Conservation (phyloP, 352 stramenopile genomes). For the Saprolegnia parasitica region DNA sequence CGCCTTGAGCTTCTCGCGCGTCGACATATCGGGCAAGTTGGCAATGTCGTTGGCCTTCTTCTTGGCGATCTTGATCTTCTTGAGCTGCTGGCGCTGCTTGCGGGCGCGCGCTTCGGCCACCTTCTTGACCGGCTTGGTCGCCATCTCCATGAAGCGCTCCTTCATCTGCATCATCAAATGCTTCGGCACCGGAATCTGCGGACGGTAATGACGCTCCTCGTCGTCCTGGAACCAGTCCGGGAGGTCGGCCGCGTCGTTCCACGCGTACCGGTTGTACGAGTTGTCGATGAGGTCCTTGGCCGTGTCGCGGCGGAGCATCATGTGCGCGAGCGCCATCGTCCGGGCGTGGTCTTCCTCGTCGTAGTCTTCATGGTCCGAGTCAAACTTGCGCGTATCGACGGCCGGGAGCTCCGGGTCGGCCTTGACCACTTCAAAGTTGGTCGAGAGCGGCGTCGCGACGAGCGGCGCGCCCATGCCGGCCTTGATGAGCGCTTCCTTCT, state of each 20-base stretch:
- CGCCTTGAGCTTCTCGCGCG: conserved; percentile 97
- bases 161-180: conserved; percentile 98
- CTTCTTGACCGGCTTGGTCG: conserved; percentile 98
- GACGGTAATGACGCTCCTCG: conserved; percentile 96
- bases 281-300: conserved; percentile 98
- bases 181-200: conserved; percentile 95
- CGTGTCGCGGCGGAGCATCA: conserved; percentile 97
- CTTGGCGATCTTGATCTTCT: conserved; percentile 95
- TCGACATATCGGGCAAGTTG: conserved; percentile 95
- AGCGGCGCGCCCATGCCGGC: conserved; percentile 76
- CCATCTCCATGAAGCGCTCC: conserved; percentile 93
- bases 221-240: conserved; percentile 98
- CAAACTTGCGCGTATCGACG: conserved; percentile 90
- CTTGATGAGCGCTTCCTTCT: conserved; percentile 81
- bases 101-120: conserved; percentile 96
- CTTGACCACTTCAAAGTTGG: conserved; percentile 53
- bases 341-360: conserved; percentile 95
- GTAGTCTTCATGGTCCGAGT: conserved; percentile 96
- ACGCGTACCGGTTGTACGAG: conserved; percentile 99
- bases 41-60: conserved; percentile 96
- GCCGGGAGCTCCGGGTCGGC: conserved; percentile 40
- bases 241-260: conserved; percentile 95
- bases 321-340: conserved; percentile 95
- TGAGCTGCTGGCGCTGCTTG: conserved; percentile 92
- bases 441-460: conserved; percentile 34